These are phyloP conservation scores for Nakazawaea siamensis DNA, from an alignment of 805 yeast species.

Conservation along the genomic window DNA sequence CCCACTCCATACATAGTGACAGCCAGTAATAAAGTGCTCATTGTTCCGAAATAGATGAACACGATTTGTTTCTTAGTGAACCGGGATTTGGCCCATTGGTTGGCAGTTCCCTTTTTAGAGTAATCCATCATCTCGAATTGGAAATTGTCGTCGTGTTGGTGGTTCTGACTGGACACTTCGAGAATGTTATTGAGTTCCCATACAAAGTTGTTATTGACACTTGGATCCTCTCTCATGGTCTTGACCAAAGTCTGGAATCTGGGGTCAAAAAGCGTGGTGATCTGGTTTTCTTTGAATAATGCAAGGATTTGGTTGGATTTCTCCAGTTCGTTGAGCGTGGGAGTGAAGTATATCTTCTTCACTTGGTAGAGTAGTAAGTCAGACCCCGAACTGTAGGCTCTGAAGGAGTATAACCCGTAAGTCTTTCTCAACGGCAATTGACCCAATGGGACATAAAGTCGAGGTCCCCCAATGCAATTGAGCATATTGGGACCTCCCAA, in stretches of 20 bases:
- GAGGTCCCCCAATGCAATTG: no score
- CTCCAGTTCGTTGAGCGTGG: neutral
- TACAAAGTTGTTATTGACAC: neutral
- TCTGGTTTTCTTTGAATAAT: neutral
- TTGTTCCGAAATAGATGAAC: conserved; percentile 2
- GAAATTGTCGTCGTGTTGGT: conserved; percentile 6
- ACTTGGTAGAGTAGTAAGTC: neutral
- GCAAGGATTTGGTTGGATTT: conserved; percentile 2
- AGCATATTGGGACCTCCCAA: no score
- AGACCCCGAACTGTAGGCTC: no score
- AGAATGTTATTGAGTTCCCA: conserved; percentile 2
- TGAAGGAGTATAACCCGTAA: no score
- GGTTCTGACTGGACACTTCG: conserved; percentile 5
- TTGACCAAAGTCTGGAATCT: conserved; percentile 1
- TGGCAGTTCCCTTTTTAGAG: neutral
- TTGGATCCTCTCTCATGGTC: neutral
- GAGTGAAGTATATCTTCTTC: neutral
- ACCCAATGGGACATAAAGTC: no score
- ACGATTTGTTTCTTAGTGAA: conserved; percentile 2
- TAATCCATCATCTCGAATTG: conserved; percentile 1
- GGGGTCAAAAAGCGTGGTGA: neutral
- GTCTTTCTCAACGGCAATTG: no score
- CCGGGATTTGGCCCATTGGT: neutral
- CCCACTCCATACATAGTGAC: conserved; percentile 3
- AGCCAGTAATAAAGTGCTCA: conserved; percentile 3